phyloP scores from a whole-genome alignment of 2,329 filamentous ascomycete species.

The Mycosphaerella sp. region DNA sequence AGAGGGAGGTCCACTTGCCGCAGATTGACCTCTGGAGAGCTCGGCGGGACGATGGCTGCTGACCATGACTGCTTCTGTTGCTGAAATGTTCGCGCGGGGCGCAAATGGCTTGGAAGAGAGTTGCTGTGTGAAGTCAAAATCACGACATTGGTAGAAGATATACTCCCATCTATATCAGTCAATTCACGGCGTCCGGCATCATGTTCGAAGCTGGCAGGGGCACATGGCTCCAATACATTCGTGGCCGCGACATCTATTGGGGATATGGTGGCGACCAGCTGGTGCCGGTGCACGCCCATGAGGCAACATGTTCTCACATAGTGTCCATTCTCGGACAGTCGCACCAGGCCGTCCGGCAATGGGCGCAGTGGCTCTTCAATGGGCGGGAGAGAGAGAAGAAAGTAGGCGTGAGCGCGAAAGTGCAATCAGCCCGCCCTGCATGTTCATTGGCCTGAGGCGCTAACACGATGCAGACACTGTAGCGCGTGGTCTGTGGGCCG shows the following conservation, averaged over 20 bases:
- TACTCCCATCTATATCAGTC: conserved; percentile 17
- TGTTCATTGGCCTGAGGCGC: conserved; percentile 22
- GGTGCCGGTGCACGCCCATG: conserved; percentile 26
- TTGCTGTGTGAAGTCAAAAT: conserved; percentile 10
- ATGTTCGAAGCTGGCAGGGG: conserved; percentile 22
- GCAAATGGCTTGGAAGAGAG: conserved; percentile 8
- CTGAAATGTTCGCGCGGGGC: conserved; percentile 2
- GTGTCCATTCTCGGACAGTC: conserved; percentile 18
- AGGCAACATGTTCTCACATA: conserved; percentile 22
- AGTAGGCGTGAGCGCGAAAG: conserved; percentile 14
- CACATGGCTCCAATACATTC: conserved; percentile 26
- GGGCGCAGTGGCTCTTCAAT: conserved; percentile 22
- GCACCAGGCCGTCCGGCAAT: conserved; percentile 19
- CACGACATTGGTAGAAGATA: conserved; percentile 15
- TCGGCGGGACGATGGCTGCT: conserved; percentile 28
- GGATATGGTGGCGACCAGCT: conserved; percentile 25
- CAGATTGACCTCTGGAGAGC: conserved; percentile 27
- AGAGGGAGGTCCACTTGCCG: conserved; percentile 22
- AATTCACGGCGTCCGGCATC: conserved; percentile 23
- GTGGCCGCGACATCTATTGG: conserved; percentile 28
- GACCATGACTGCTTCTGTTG: conserved; percentile 17
- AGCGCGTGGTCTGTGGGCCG: conserved; percentile 12
- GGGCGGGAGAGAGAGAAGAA: conserved; percentile 18
- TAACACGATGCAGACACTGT: conserved; percentile 13
- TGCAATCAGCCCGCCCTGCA: conserved; percentile 14